Evolutionary conservation across 768 basidiomycete genomes (phyloP).

Genomic region (Termitomyces sp.): DNA sequence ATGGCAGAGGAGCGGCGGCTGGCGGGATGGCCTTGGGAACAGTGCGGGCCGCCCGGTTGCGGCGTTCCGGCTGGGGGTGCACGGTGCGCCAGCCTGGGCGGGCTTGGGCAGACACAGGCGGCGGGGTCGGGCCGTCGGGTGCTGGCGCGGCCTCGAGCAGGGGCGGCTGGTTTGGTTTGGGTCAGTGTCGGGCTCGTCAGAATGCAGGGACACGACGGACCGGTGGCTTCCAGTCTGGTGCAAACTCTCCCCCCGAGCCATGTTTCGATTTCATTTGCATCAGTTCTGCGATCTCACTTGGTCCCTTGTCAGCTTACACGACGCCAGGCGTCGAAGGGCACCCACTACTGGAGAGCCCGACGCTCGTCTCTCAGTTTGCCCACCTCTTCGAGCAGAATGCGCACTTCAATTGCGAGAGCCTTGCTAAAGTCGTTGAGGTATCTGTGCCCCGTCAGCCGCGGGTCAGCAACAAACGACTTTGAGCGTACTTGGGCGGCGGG

Average conservation of each 20-base stretch:
- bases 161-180: background rate
- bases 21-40: background rate
- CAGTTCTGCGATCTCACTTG: slow-evolving; percentile 82
- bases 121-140: slow-evolving; percentile 17
- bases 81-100: slow-evolving; percentile 77
- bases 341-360: slow-evolving; percentile 70
- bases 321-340: slow-evolving; percentile 7
- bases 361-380: slow-evolving; percentile 76
- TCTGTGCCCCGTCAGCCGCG: slow-evolving; percentile 22
- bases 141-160: slow-evolving; percentile 28
- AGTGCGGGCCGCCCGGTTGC: slow-evolving; percentile 8
- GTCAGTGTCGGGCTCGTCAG: background rate
- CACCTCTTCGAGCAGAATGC: slow-evolving; percentile 73
- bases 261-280: slow-evolving; percentile 83
- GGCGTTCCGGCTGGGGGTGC: slow-evolving; percentile 55
- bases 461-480: background rate
- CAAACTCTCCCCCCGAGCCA: slow-evolving; percentile 75
- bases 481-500: background rate
- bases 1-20: slow-evolving; percentile 20
- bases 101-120: slow-evolving; percentile 45
- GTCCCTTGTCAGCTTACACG: background rate
- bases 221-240: slow-evolving; percentile 66
- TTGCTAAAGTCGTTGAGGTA: slow-evolving; percentile 84
- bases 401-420: slow-evolving; percentile 73
- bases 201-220: slow-evolving; percentile 25